These are phyloP conservation scores for Chamaecrista fasciculata DNA, from an alignment of 306 rosid genomes.

Conservation along the genomic window DNA sequence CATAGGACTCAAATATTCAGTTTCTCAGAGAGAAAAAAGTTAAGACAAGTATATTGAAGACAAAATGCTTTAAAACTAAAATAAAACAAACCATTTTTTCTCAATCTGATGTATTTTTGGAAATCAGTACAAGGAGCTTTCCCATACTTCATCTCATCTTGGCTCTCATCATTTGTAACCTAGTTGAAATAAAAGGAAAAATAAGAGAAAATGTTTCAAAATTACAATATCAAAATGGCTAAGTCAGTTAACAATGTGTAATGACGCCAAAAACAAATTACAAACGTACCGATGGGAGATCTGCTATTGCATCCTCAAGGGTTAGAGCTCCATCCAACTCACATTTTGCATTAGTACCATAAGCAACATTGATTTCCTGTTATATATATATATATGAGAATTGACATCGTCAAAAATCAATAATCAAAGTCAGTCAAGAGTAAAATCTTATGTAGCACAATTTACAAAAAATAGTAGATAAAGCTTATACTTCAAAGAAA, in stretches of 20 bases:
- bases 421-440: neutral
- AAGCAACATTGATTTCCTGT: constrained; percentile 45
- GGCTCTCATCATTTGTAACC: constrained; percentile 35
- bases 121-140: constrained; percentile 38
- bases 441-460: too few species aligned
- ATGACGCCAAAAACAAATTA: neutral
- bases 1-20: neutral
- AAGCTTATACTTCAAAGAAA: too few species aligned
- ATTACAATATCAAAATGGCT: neutral
- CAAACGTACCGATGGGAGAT: constrained; percentile 46
- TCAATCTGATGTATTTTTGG: constrained; percentile 42
- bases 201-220: neutral
- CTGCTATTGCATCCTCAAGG: constrained; percentile 42
- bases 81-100: constrained; percentile 35
- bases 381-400: constrained; percentile 13
- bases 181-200: neutral
- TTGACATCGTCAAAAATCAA: neutral
- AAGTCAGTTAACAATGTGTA: neutral
- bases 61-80: constrained; percentile 1
- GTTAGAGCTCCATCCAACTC: constrained; percentile 30
- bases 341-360: constrained; percentile 15
- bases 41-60: constrained; percentile 19
- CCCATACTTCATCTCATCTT: constrained; percentile 37
- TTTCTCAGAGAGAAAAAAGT: neutral
- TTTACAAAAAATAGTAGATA: too few species aligned